These are phyloP conservation scores for Verbena officinalis DNA, from an alignment of 257 asterid genomes.

Conservation along the genomic window DNA sequence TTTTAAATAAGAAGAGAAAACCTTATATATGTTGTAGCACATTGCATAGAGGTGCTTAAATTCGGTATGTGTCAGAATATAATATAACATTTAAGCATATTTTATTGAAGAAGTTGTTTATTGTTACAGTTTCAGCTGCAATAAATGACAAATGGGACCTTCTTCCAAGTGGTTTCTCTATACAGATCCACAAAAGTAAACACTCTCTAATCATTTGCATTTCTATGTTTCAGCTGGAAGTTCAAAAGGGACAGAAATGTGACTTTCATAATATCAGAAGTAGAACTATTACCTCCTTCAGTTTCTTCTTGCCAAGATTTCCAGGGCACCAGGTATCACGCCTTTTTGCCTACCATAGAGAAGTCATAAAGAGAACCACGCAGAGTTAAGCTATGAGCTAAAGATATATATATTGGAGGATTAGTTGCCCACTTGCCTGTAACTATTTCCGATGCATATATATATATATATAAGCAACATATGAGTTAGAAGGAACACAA, in stretches of 20 bases:
- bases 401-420: too few species aligned
- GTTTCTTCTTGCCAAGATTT: slow-evolving; percentile 52
- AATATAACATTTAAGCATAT: background rate
- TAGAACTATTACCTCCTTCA: slow-evolving; percentile 60
- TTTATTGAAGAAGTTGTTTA: slow-evolving; percentile 10
- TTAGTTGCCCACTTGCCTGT: too few species aligned
- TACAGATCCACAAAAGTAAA: slow-evolving; percentile 2
- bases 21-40: slow-evolving; percentile 2
- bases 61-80: background rate
- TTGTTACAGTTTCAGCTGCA: slow-evolving; percentile 21
- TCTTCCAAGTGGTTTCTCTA: slow-evolving; percentile 1
- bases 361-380: slow-evolving; percentile 26
- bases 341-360: slow-evolving; percentile 65
- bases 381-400: too few species aligned
- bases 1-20: slow-evolving; percentile 8
- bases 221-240: slow-evolving; percentile 15
- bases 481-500: slow-evolving; percentile 16
- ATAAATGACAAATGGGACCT: slow-evolving; percentile 16
- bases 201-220: slow-evolving; percentile 7
- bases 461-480: background rate
- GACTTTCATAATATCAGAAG: slow-evolving; percentile 6
- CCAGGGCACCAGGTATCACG: slow-evolving; percentile 99
- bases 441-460: background rate
- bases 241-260: slow-evolving; percentile 6
- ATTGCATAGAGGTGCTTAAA: slow-evolving; percentile 9